Conservation (phyloP, 2,329 filamentous ascomycete genomes). For the Penicillium oxalicum region DNA sequence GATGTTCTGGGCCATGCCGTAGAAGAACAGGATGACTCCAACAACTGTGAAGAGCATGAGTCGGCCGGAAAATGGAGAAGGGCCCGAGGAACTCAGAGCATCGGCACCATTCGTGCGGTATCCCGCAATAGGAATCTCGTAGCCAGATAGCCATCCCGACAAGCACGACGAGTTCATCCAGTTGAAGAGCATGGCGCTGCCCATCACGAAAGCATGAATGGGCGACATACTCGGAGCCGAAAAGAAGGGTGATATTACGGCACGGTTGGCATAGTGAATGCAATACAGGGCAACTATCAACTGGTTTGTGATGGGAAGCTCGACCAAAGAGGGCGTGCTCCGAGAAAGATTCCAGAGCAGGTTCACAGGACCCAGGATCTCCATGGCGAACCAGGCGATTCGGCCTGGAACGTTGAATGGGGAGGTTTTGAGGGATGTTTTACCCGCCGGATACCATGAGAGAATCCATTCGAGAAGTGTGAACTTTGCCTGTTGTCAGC, state of each 20-base stretch:
- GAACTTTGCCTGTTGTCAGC: constrained; percentile 47
- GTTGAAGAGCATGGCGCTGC: constrained; percentile 66
- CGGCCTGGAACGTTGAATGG: constrained; percentile 82
- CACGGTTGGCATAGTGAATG: constrained; percentile 87
- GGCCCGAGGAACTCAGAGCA: constrained; percentile 7
- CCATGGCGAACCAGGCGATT: constrained; percentile 83
- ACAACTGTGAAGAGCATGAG: constrained; percentile 43
- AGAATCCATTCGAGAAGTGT: constrained; percentile 67
- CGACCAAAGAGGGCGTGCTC: constrained; percentile 51
- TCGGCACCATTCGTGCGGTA: constrained; percentile 13
- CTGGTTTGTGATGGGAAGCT: constrained; percentile 33
- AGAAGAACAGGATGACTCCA: constrained; percentile 69
- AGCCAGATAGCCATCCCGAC: constrained; percentile 74
- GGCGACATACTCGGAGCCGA: constrained; percentile 87
- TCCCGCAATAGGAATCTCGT: constrained; percentile 50
- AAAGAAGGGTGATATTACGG: constrained; percentile 71
- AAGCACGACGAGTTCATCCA: constrained; percentile 71
- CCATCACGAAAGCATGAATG: constrained; percentile 65
- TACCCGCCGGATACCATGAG: constrained; percentile 87
- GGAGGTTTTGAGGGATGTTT: constrained; percentile 66
- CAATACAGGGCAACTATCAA: constrained; percentile 46
- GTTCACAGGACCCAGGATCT: constrained; percentile 68
- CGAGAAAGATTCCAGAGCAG: constrained; percentile 69
- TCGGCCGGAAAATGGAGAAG: neutral
- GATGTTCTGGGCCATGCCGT: constrained; percentile 74